Evolutionary conservation across 148 eudicot species (phyloP), one percentile per base, ranked within the genome.

Genomic region (Suaeda aralocaspica): DNA sequence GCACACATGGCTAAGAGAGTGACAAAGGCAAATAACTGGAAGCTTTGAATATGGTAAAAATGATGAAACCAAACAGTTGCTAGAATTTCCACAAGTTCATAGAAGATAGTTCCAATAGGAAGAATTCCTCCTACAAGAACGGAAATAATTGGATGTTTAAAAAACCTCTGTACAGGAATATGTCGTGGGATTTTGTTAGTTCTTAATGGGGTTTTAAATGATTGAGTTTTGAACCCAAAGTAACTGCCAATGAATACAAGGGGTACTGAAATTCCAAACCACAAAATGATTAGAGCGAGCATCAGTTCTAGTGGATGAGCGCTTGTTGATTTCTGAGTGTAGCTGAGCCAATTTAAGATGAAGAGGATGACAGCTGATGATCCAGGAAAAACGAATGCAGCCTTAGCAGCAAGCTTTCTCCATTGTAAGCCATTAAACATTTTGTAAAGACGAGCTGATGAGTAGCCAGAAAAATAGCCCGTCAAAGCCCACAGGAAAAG

Each of bases 241-340:
- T 74, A 79, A 64, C 77, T 72, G 2, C 85, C 85, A 7, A 73
- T 79, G 62, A 82, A 78, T 39, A 82, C 82, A n/a, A 82, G 85
- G 16, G 85, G 85, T 21, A 76, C 64, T 4, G 82, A 82, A 41
- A 69, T 66, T 12, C 77, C 80, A 46, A 82, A 78, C 82, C 80
- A 82, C 18, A 82, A 49, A 70, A 82, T 52, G 31, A 73, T 56
- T 59, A 78, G 74, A 21, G 73, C 77, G 60, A 78, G 78, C 84
- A 78, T 78, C 7, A 78, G 72, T 26, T 73, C 81, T 41, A 60
- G 72, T 14, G 84, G 76, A 51, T 78, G 77, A 25, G 82, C 77
- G 3, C 77, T 79, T 2, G 85, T 72, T 34, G 85, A 78, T 69
- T 75, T 78, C 77, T 78, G 75, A 7, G 73, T 75, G 70, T 75